Conservation (phyloP, 2,329 filamentous ascomycete genomes). For the Verticillium isaacii region DNA sequence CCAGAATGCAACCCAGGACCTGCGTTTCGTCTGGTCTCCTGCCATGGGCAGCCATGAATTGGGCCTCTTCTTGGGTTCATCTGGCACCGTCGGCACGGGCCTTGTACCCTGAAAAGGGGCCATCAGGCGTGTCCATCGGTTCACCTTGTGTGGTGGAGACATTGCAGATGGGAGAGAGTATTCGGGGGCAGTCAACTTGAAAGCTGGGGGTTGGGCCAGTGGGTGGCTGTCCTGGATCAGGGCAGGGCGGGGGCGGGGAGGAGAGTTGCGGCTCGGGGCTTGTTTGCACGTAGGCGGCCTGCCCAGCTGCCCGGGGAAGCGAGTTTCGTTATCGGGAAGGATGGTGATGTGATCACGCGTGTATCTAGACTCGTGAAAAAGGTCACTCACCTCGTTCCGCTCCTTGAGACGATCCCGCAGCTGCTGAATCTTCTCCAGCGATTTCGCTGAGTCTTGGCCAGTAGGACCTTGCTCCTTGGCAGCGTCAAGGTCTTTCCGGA, state of each 20-base stretch:
- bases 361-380: conserved; percentile 3
- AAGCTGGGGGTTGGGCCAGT: not conserved
- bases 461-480: conserved; percentile 29
- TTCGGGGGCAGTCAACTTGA: not conserved
- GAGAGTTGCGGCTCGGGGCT: not conserved
- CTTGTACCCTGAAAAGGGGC: not conserved
- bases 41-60: not conserved
- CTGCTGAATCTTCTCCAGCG: conserved; percentile 52
- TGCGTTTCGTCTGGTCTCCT: not conserved
- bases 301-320: not conserved
- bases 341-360: not conserved
- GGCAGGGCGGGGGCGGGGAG: conserved; percentile 1
- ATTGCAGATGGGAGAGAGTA: not conserved
- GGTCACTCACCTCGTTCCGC: conserved; percentile 52
- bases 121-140: not conserved
- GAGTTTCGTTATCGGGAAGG: not conserved
- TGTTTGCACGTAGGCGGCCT: not conserved
- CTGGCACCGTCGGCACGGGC: not conserved
- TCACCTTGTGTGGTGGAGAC: not conserved
- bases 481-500: conserved; percentile 49
- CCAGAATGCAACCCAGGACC: not conserved
- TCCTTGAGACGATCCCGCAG: conserved; percentile 49
- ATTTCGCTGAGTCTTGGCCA: conserved; percentile 34
- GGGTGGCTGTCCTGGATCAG: conserved; percentile 6
- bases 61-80: not conserved